Percentiles rank a stretch among this genome's conserved stretches.
Evolutionary conservation across 2,329 filamentous ascomycete species (phyloP).

Genomic region (Tolypocladium guangdongense): DNA sequence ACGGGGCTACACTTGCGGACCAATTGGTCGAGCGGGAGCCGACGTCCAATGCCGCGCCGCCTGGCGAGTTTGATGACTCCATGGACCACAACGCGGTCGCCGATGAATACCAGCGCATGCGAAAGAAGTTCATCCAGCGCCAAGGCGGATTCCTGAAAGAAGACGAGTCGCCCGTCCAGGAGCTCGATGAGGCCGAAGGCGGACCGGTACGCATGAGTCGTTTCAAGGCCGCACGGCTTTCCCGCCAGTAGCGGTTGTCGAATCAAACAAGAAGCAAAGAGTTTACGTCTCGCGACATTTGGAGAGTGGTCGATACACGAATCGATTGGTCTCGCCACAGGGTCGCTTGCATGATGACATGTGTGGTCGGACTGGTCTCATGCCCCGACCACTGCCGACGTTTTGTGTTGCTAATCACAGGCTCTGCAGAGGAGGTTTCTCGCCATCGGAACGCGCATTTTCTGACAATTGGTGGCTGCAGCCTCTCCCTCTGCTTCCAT

Average conservation of each 20-base stretch:
- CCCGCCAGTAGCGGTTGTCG: constrained; percentile 30
- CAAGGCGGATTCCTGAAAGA: constrained; percentile 73
- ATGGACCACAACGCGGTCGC: constrained; percentile 68
- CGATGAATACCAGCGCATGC: constrained; percentile 69
- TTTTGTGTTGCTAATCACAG: not conserved
- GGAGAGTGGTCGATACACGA: constrained; percentile 12
- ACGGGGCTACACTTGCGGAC: constrained; percentile 47
- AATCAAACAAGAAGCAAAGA: not conserved
- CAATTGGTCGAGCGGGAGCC: constrained; percentile 45
- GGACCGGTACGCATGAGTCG: constrained; percentile 55
- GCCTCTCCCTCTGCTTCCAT: constrained; percentile 41
- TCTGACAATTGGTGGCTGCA: constrained; percentile 45
- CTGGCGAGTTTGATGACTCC: constrained; percentile 58
- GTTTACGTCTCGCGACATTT: not conserved
- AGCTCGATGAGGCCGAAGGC: constrained; percentile 56
- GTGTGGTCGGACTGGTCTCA: not conserved
- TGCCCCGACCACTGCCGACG: not conserved
- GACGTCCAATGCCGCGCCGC: constrained; percentile 18
- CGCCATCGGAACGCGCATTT: constrained; percentile 18
- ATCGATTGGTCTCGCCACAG: constrained; percentile 15
- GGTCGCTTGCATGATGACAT: constrained; percentile 8
- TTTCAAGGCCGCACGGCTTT: constrained; percentile 61
- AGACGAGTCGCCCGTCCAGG: constrained; percentile 54
- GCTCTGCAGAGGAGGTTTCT: not conserved
- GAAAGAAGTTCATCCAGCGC: constrained; percentile 72